Conservation (phyloP, 2,329 filamentous ascomycete species). For the Aspergillus phoenicis region DNA sequence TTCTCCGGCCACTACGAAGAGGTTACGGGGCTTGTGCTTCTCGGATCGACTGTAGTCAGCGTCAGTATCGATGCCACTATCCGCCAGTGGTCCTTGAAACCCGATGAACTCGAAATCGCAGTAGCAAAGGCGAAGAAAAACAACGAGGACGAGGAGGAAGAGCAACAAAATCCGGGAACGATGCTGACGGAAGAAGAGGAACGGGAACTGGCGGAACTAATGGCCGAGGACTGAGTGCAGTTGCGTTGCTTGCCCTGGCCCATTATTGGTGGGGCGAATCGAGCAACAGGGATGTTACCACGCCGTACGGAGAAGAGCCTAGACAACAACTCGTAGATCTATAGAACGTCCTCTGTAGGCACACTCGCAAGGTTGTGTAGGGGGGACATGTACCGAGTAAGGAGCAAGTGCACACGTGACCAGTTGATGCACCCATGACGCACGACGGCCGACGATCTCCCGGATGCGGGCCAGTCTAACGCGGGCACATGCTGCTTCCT, state of each 20-base stretch:
- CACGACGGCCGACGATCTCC: conserved; percentile 36
- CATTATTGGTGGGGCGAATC: no score
- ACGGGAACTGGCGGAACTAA: conserved; percentile 84
- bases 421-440: conserved; percentile 35
- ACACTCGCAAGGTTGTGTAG: no score
- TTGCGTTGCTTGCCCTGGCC: conserved; percentile 65
- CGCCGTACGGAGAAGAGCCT: background rate
- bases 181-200: conserved; percentile 86
- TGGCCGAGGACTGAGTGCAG: conserved; percentile 66
- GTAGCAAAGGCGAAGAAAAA: conserved; percentile 52
- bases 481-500: conserved; percentile 13
- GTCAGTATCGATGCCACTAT: conserved; percentile 89
- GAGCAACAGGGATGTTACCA: conserved; percentile 76
- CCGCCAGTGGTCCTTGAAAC: conserved; percentile 76
- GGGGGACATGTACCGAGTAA: conserved; percentile 23
- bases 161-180: conserved; percentile 51
- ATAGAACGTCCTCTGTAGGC: background rate
- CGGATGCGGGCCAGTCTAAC: conserved; percentile 23
- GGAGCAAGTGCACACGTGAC: conserved; percentile 42
- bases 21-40: conserved; percentile 75
- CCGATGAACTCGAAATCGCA: conserved; percentile 60
- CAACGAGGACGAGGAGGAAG: conserved; percentile 50
- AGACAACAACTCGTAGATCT: background rate
- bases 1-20: conserved; percentile 91
- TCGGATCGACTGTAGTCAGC: conserved; percentile 66